Percentiles rank a stretch among this genome's conserved stretches.
Conservation (phyloP, 495 filamentous ascomycete genomes). For the Patellaria atrata region DNA sequence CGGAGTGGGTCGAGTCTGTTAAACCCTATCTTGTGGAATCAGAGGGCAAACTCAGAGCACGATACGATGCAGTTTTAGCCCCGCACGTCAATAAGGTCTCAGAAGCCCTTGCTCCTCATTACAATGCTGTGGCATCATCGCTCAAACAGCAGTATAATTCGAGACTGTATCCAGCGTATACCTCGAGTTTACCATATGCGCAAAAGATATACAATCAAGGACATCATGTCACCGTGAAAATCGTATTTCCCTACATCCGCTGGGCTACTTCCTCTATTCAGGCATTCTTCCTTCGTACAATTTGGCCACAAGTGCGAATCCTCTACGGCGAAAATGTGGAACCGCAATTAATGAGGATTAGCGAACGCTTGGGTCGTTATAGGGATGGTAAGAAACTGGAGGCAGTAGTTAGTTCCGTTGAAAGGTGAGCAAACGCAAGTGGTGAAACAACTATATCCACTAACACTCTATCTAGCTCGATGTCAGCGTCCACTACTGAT, state of each 20-base stretch:
- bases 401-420: slow-evolving; percentile 41
- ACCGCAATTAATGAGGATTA: slow-evolving; percentile 84
- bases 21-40: slow-evolving; percentile 57
- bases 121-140: slow-evolving; percentile 44
- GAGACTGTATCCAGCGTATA: slow-evolving; percentile 61
- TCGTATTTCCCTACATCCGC: slow-evolving; percentile 54
- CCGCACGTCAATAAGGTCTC: slow-evolving; percentile 56
- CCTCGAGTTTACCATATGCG: slow-evolving; percentile 55
- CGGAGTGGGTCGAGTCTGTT: slow-evolving; percentile 64
- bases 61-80: slow-evolving; percentile 54
- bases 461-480: slow-evolving; percentile 9
- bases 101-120: slow-evolving; percentile 51
- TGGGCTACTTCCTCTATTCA: slow-evolving; percentile 52
- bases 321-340: slow-evolving; percentile 86
- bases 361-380: slow-evolving; percentile 76
- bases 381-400: slow-evolving; percentile 49
- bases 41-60: slow-evolving; percentile 40
- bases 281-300: slow-evolving; percentile 52
- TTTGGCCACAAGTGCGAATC: slow-evolving; percentile 67
- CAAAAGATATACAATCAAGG: slow-evolving; percentile 51
- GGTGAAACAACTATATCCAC: slow-evolving; percentile 6
- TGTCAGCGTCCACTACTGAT: slow-evolving; percentile 10
- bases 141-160: slow-evolving; percentile 55
- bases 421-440: slow-evolving; percentile 31
- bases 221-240: slow-evolving; percentile 51